Percentiles rank a stretch among this genome's conserved stretches.
Evolutionary conservation across 257 asterid species (phyloP).

Genomic region (Cordia subcordata): DNA sequence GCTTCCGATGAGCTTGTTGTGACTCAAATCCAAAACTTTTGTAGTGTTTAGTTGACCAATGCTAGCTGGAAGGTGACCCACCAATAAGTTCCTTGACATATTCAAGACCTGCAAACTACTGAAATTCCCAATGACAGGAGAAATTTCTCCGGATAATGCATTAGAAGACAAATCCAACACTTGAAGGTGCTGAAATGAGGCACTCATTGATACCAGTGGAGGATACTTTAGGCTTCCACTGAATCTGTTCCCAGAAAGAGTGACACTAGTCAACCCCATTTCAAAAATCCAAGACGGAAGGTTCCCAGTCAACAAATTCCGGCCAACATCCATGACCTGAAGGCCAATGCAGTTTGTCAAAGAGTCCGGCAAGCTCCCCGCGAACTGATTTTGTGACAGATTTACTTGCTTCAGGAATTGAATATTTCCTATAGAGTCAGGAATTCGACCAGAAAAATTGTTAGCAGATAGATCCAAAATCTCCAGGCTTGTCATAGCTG

Average conservation of each 20-base stretch:
- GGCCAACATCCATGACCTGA: slow-evolving; percentile 44
- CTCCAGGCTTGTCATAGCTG: slow-evolving; percentile 60
- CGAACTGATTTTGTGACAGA: slow-evolving; percentile 47
- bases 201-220: slow-evolving; percentile 12
- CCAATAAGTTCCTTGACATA: slow-evolving; percentile 51
- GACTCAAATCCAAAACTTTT: slow-evolving; percentile 59
- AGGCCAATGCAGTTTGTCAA: slow-evolving; percentile 47
- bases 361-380: slow-evolving; percentile 65
- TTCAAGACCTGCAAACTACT: slow-evolving; percentile 51
- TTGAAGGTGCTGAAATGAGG: slow-evolving; percentile 40
- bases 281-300: slow-evolving; percentile 65
- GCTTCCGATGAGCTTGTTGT: slow-evolving; percentile 56
- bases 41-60: slow-evolving; percentile 44
- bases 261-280: slow-evolving; percentile 39
- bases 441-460: slow-evolving; percentile 50
- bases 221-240: slow-evolving; percentile 40
- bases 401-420: slow-evolving; percentile 45
- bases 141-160: slow-evolving; percentile 57
- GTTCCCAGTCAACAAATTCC: slow-evolving; percentile 50
- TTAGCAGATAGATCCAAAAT: slow-evolving; percentile 60
- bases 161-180: slow-evolving; percentile 70
- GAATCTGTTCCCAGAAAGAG: slow-evolving; percentile 52
- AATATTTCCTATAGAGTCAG: slow-evolving; percentile 46
- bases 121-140: slow-evolving; percentile 49
- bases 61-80: slow-evolving; percentile 51